These are phyloP conservation scores for Nicotiana rustica DNA, from an alignment of 305 asterid genomes.

Conservation along the genomic window DNA sequence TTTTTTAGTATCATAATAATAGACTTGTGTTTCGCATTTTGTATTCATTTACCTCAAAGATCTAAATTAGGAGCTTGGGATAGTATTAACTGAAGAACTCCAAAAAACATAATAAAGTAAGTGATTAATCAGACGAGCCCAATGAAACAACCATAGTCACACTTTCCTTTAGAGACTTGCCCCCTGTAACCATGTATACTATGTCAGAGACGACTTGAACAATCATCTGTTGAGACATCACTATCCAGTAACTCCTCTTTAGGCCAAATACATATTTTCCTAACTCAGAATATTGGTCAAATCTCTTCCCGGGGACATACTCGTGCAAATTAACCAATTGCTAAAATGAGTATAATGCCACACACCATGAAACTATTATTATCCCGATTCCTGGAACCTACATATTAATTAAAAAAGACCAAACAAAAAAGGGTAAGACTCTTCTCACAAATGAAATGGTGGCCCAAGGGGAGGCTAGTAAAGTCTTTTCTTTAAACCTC, in stretches of 20 bases:
- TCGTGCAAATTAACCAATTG: constrained; percentile 48
- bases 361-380: constrained; percentile 40
- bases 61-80: constrained; percentile 58
- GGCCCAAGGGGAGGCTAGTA: no score
- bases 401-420: background rate
- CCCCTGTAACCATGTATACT: constrained; percentile 62
- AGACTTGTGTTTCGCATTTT: no score
- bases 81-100: constrained; percentile 43
- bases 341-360: constrained; percentile 53
- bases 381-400: constrained; percentile 46
- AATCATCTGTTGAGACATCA: constrained; percentile 50
- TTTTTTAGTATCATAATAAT: no score
- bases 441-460: background rate
- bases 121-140: constrained; percentile 34
- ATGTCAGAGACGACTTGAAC: constrained; percentile 56
- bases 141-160: constrained; percentile 10
- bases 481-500: no score
- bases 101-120: constrained; percentile 45
- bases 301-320: constrained; percentile 43
- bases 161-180: constrained; percentile 49
- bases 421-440: no score
- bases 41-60: constrained; percentile 43
- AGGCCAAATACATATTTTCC: constrained; percentile 51
- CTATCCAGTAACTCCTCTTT: constrained; percentile 44
- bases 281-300: constrained; percentile 47